Base-by-base conservation (phyloP, 768 basidiomycete species). In the Boletales sp. region DNA sequence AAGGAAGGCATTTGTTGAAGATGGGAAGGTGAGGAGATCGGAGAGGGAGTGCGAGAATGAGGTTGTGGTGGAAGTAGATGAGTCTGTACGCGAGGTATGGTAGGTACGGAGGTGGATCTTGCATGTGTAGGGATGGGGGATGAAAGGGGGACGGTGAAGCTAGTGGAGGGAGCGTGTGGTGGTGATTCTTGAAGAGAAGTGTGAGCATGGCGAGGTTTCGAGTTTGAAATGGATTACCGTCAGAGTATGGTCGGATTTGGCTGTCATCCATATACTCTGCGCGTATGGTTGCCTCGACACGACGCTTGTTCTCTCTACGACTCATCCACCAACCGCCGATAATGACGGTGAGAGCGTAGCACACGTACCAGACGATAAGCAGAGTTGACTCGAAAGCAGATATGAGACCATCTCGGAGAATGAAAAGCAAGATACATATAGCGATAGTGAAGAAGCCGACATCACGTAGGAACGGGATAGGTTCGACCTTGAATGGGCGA, bases 371-470 rank as follows among this genome's bases (percentile, higher is more conserved):
- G 3, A 65, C 73, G 38, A 96, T 73, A 70, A 98, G 80, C 7
- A 75, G 41, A 2, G 71, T 76, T 0, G 93, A 83, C 66, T 99
- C 96, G 80, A 84, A 8, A 73, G 68, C 45, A 71, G 71, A 46
- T 13, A 99, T 84, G 25, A 70, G 68, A 6, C 85, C 82, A 62
- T 99, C 96, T 62, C 76, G 80, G 8, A 97, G 76, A 33, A 90
- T 90, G 14, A 77, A 62, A 12, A 98, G 75, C 2, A 96, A 74
- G n/a, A 89, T 57, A n/a, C 69, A 47, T 37, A 97, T 83, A 0
- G 95, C 87, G 10, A 81, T 59, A n/a, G 88, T 83, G 70, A 97
- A 97, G 76, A 98, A 98, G 6, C 90, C 86, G 31, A 95, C 89
- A 67, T 99, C 96, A 35, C 96, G 86, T 11, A 97, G 69, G 72